phyloP scores from a whole-genome alignment of 768 basidiomycete species.

The Russula virescens region DNA sequence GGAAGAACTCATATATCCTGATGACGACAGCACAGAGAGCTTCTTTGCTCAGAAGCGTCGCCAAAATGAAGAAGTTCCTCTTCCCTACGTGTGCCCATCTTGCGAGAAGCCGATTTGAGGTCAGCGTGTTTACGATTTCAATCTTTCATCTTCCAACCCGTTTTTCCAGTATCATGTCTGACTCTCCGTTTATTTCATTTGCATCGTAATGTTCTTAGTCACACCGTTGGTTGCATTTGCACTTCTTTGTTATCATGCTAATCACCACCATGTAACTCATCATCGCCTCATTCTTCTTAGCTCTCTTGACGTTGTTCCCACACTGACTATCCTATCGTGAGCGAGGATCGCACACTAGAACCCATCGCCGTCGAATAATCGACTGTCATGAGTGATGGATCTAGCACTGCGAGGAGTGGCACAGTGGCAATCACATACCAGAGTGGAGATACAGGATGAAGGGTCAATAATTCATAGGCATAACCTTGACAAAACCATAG shows the following conservation, averaged over 20 bases:
- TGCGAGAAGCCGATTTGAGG: slow-evolving; percentile 4
- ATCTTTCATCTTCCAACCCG: too few relatives aligned
- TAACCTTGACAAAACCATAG: too few relatives aligned
- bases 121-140: background rate
- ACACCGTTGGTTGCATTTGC: background rate
- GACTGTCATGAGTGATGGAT: too few relatives aligned
- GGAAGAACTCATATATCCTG: slow-evolving; percentile 16
- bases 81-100: background rate
- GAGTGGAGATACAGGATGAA: too few relatives aligned
- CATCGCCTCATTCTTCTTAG: background rate
- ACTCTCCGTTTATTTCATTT: background rate
- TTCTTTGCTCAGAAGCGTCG: background rate
- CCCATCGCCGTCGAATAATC: too few relatives aligned
- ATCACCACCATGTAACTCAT: background rate
- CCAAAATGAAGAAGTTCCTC: background rate
- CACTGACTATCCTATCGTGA: too few relatives aligned
- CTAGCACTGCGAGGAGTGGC: too few relatives aligned
- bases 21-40: background rate
- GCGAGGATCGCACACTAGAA: too few relatives aligned
- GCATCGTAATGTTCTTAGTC: background rate
- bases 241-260: background rate
- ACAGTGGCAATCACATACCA: too few relatives aligned
- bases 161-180: too few relatives aligned
- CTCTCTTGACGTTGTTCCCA: background rate
- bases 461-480: too few relatives aligned